phyloP scores from a whole-genome alignment of 2,329 filamentous ascomycete species.

The Botrytis byssoidea region DNA sequence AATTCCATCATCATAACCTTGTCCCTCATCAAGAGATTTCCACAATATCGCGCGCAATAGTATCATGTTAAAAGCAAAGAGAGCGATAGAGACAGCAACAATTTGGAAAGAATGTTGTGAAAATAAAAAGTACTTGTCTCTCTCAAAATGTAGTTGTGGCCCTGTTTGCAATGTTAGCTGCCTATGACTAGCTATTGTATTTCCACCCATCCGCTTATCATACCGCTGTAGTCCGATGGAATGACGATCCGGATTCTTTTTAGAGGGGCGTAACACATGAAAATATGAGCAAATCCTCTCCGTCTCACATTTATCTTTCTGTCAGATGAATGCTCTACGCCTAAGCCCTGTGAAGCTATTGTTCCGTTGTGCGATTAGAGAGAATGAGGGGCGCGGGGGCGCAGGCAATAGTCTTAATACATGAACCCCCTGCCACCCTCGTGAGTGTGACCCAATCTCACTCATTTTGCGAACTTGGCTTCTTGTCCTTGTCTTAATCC shows the following conservation, averaged over 20 bases:
- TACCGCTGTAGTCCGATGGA: background rate
- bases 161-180: background rate
- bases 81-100: background rate
- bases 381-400: background rate
- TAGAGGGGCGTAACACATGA: background rate
- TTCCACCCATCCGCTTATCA: background rate
- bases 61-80: slow-evolving; percentile 15
- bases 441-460: background rate
- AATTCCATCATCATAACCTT: slow-evolving; percentile 17
- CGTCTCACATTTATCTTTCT: background rate
- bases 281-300: background rate
- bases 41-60: background rate
- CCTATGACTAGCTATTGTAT: background rate
- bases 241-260: background rate
- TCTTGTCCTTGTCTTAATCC: background rate
- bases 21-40: background rate
- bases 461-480: background rate
- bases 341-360: background rate
- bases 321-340: background rate
- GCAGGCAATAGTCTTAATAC: background rate
- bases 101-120: too few relatives aligned
- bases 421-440: background rate
- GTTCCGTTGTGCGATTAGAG: background rate
- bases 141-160: background rate
- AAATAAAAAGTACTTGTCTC: background rate